Evolutionary conservation across 2,329 filamentous ascomycete genomes (phyloP), one percentile per base, ranked within the genome.

Genomic region (Beauveria caledonica): DNA sequence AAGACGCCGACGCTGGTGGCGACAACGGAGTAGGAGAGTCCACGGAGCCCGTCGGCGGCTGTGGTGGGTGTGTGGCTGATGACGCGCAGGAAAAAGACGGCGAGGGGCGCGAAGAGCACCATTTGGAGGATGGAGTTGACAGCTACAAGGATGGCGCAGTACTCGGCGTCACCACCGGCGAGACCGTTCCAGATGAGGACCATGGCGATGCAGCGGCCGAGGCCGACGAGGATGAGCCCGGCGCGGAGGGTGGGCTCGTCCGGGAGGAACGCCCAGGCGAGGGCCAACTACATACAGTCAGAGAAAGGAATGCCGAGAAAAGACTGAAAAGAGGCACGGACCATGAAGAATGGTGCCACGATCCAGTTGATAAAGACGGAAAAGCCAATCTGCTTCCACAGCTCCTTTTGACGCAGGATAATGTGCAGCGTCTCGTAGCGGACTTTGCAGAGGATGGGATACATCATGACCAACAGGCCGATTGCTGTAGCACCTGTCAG

Each of bases 401-500:
- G 75, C 1, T 76, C 74, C 10, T 77, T 77, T 11, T 81, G 75
- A 5, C 73, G 69, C 62, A 91, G 80, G 3, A 88, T 74, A 5
- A 80, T 75, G 70, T 90, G 87, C 29, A 92, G 72, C 0, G 81
- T 82, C 70, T 92, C 89, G 73, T 83, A 91, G 44, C 82, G 81
- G 11, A 92, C 86, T 71, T 91, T 91, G 78, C 88, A 91, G 1
- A 92, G 76, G 62, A 92, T 92, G 0, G 89, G 89, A 69, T 91
- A 92, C 87, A 92, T 92, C 88, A 92, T 92, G 45, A 91, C 83
- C 1, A 92, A 78, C 2, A 92, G 76, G 0, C 88, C 88, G 52
- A 91, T 75, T 1, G 88, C 87, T 87, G 23, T 13, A 36, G 1
- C 2, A 15, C 5, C 9, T 27, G 42, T 51, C 29, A 51, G 49